Conservation (phyloP, 2,329 filamentous ascomycete species). For the Clonostachys sp. region DNA sequence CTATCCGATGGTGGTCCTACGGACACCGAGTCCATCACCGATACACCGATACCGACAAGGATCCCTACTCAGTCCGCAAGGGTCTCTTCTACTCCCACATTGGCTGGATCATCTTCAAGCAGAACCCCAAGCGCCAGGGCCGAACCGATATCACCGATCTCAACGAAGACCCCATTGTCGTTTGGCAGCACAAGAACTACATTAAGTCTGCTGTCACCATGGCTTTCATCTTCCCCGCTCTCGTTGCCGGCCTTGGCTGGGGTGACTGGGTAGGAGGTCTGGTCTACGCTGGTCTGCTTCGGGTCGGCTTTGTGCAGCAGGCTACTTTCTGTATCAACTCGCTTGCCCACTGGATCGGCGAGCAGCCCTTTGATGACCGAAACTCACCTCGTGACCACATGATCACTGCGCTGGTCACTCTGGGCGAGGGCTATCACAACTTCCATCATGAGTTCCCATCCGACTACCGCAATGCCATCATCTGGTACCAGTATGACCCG, state of each 20-base stretch:
- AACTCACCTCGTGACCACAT: slow-evolving; percentile 87
- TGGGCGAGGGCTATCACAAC: slow-evolving; percentile 90
- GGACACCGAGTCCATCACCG: slow-evolving; percentile 86
- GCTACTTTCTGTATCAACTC: slow-evolving; percentile 93
- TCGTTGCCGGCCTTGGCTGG: slow-evolving; percentile 76
- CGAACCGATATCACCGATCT: slow-evolving; percentile 85
- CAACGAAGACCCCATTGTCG: slow-evolving; percentile 79
- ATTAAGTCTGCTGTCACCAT: slow-evolving; percentile 74
- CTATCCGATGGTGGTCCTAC: slow-evolving; percentile 84
- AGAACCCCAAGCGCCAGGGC: slow-evolving; percentile 85
- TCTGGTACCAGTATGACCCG: slow-evolving; percentile 88
- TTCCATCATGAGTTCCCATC: slow-evolving; percentile 95
- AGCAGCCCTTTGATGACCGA: slow-evolving; percentile 89
- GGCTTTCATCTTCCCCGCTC: slow-evolving; percentile 69
- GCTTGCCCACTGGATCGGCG: slow-evolving; percentile 84
- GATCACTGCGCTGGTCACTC: slow-evolving; percentile 78
- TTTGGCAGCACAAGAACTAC: slow-evolving; percentile 87
- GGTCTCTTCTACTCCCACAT: slow-evolving; percentile 76
- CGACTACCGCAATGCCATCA: slow-evolving; percentile 86
- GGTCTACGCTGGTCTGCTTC: slow-evolving; percentile 79
- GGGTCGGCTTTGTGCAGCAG: slow-evolving; percentile 87
- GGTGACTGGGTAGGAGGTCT: slow-evolving; percentile 78
- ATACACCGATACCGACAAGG: slow-evolving; percentile 90
- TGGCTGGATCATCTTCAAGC: slow-evolving; percentile 91
- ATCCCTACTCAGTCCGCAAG: slow-evolving; percentile 88